phyloP scores from a whole-genome alignment of 2,329 filamentous ascomycete species.

The Claviceps arundinis region DNA sequence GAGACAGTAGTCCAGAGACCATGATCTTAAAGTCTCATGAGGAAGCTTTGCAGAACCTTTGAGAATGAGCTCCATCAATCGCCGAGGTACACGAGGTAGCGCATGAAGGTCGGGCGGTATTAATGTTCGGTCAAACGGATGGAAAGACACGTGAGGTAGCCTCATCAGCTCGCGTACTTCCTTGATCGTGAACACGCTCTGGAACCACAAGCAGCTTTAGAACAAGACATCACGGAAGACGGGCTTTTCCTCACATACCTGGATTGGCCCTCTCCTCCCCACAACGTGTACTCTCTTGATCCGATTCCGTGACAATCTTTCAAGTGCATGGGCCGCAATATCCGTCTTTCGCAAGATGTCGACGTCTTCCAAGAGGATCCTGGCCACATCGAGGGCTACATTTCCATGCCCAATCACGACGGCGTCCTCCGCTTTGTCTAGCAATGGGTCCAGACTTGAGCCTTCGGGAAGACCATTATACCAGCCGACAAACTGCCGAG shows the following conservation, averaged over 20 bases:
- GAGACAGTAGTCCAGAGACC: conserved; percentile 79
- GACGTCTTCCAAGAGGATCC: conserved; percentile 68
- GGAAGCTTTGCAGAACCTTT: conserved; percentile 52
- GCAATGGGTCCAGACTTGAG: conserved; percentile 55
- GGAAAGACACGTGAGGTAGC: conserved; percentile 57
- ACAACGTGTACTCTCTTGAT: conserved; percentile 77
- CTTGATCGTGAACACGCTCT: conserved; percentile 92
- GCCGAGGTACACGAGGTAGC: conserved; percentile 62
- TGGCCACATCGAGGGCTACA: conserved; percentile 84
- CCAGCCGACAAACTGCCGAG: conserved; percentile 91
- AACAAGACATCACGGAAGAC: neutral
- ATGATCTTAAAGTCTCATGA: conserved; percentile 46
- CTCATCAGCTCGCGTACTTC: conserved; percentile 81
- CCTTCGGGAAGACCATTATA: conserved; percentile 92
- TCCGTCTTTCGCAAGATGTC: conserved; percentile 68
- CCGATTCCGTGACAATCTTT: conserved; percentile 56
- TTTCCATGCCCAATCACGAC: conserved; percentile 91
- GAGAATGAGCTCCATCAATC: conserved; percentile 67
- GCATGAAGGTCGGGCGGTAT: conserved; percentile 53
- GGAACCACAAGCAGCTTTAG: neutral
- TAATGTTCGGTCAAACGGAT: conserved; percentile 50
- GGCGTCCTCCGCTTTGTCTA: conserved; percentile 65
- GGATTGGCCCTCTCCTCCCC: conserved; percentile 76
- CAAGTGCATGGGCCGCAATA: conserved; percentile 74
- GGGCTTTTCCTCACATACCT: conserved; percentile 36